phyloP scores from a whole-genome alignment of 768 basidiomycete species.

The Kwoniella botswanensis region DNA sequence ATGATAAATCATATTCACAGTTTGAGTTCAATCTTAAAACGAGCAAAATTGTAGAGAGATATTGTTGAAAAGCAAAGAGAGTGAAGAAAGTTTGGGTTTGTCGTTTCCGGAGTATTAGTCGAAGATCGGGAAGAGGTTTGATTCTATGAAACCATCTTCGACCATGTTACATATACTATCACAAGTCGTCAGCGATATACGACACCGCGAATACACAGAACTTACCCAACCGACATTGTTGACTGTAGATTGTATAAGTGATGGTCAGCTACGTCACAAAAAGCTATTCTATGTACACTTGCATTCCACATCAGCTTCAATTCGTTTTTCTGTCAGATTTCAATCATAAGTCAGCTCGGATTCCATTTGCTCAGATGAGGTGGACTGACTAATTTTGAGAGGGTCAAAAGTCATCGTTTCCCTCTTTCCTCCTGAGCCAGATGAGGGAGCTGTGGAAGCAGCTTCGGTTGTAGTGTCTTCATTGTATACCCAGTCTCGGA shows the following conservation, averaged over 20 bases:
- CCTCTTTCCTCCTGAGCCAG: conserved; percentile 4
- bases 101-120: too few species aligned
- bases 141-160: too few species aligned
- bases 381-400: conserved; percentile 25
- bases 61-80: too few species aligned
- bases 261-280: too few species aligned
- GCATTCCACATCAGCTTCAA: conserved; percentile 28
- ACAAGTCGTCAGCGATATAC: not conserved
- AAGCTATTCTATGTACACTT: not conserved
- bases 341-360: conserved; percentile 9
- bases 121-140: too few species aligned
- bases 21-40: too few species aligned
- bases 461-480: conserved; percentile 23
- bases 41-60: too few species aligned
- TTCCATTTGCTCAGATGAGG: not conserved
- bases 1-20: too few species aligned
- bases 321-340: conserved; percentile 33
- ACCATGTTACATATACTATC: conserved; percentile 27
- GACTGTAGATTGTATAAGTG: conserved; percentile 20
- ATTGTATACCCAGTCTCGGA: conserved; percentile 24
- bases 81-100: too few species aligned
- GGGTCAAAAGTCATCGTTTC: conserved; percentile 33
- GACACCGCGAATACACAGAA: not conserved
- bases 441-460: conserved; percentile 18
- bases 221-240: conserved; percentile 37